phyloP scores from a whole-genome alignment of 768 basidiomycete genomes.

The Calvatia gigantea region DNA sequence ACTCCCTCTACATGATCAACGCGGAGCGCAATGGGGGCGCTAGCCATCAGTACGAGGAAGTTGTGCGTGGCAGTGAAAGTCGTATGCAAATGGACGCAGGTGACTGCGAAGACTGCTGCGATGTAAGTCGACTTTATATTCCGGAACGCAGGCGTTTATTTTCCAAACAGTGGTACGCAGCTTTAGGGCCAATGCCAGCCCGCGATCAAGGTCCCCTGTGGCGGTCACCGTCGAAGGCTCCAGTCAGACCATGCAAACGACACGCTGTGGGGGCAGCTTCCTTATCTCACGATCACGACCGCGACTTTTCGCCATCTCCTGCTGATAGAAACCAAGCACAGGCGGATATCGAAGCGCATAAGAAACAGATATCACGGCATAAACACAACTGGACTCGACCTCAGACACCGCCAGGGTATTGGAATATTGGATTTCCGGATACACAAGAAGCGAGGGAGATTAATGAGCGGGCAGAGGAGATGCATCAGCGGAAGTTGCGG shows the following conservation, averaged over 20 bases:
- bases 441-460: slow-evolving; percentile 80
- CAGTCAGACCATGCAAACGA: slow-evolving; percentile 25
- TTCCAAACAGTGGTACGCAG: slow-evolving; percentile 69
- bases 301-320: slow-evolving; percentile 12
- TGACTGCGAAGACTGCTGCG: slow-evolving; percentile 81
- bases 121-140: slow-evolving; percentile 39
- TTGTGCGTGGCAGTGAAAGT: slow-evolving; percentile 63
- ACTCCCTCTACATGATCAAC: slow-evolving; percentile 64
- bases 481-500: slow-evolving; percentile 63
- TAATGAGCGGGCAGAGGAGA: slow-evolving; percentile 68
- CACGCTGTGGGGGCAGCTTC: slow-evolving; percentile 15
- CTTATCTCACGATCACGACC: slow-evolving; percentile 5
- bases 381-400: slow-evolving; percentile 67
- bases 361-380: slow-evolving; percentile 69
- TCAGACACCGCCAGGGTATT: slow-evolving; percentile 82
- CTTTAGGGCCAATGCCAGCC: slow-evolving; percentile 66
- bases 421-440: slow-evolving; percentile 86
- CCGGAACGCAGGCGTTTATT: neutral
- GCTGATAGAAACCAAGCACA: slow-evolving; percentile 18
- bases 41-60: slow-evolving; percentile 69
- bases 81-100: slow-evolving; percentile 66
- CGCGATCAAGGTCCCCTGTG: slow-evolving; percentile 69
- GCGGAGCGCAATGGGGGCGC: slow-evolving; percentile 62
- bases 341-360: slow-evolving; percentile 47
- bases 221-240: slow-evolving; percentile 54